Evolutionary conservation across 805 yeast species (phyloP).

Genomic region (Candida adriatica): DNA sequence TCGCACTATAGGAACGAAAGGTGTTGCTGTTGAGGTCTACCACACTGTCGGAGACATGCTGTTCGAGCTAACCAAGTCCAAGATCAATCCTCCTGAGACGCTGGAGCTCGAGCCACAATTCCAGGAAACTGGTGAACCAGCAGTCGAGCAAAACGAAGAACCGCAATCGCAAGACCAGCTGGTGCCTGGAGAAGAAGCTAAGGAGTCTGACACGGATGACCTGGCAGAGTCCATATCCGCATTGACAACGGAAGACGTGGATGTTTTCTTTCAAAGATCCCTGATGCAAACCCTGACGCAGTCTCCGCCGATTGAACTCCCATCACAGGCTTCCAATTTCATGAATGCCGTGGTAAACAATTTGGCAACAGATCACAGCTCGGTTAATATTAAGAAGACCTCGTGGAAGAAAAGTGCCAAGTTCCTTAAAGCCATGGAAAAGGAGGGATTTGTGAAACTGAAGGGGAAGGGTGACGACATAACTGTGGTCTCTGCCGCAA

Average conservation of each 20-base stretch:
- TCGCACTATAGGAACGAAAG: slow-evolving; percentile 55
- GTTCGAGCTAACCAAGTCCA: slow-evolving; percentile 24
- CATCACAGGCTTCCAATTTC: slow-evolving; percentile 68
- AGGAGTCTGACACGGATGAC: slow-evolving; percentile 12
- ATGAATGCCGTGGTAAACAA: slow-evolving; percentile 64
- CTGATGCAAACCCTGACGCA: slow-evolving; percentile 61
- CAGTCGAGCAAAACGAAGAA: neutral
- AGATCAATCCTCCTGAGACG: slow-evolving; percentile 1
- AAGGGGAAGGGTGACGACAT: slow-evolving; percentile 87
- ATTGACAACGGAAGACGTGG: slow-evolving; percentile 59
- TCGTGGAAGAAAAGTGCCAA: slow-evolving; percentile 88
- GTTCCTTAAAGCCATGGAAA: slow-evolving; percentile 82
- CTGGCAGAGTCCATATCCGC: slow-evolving; percentile 10
- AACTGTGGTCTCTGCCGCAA: slow-evolving; percentile 44
- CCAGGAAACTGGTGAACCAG: neutral
- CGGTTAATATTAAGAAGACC: slow-evolving; percentile 65
- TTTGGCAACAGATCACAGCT: slow-evolving; percentile 59
- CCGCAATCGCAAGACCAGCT: neutral
- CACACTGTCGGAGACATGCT: slow-evolving; percentile 67
- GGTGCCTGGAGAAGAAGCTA: slow-evolving; percentile 7
- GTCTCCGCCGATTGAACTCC: slow-evolving; percentile 45
- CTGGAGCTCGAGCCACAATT: slow-evolving; percentile 1
- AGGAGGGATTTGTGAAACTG: slow-evolving; percentile 54
- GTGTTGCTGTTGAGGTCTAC: slow-evolving; percentile 71
- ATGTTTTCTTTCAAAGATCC: slow-evolving; percentile 66